Percentiles rank a stretch among this genome's conserved stretches.
Evolutionary conservation across 2,329 filamentous ascomycete species (phyloP).

Genomic region (Eutypella sp.): DNA sequence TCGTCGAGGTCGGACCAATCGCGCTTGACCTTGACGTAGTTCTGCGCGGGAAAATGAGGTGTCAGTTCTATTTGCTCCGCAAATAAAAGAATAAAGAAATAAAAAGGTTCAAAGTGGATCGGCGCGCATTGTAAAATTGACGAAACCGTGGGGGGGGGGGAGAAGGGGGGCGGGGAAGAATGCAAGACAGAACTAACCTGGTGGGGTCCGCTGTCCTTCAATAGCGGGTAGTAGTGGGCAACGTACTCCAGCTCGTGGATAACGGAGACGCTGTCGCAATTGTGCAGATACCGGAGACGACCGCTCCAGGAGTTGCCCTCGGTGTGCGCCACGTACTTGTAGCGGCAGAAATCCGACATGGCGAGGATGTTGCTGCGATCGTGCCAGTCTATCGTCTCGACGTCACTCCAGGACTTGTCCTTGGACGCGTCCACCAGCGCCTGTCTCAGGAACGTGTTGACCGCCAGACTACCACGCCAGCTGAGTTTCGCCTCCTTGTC

Average conservation of each 20-base stretch:
- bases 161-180: no score
- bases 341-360: constrained; percentile 23
- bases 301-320: constrained; percentile 27
- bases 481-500: constrained; percentile 21
- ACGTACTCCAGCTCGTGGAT: constrained; percentile 43
- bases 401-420: constrained; percentile 22
- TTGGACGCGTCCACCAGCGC: constrained; percentile 17
- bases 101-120: no score
- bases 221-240: constrained; percentile 42
- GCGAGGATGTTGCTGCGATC: constrained; percentile 15
- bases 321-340: constrained; percentile 21
- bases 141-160: no score
- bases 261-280: constrained; percentile 38
- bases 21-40: constrained; percentile 42
- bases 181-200: constrained; percentile 22
- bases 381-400: constrained; percentile 23
- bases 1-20: constrained; percentile 35
- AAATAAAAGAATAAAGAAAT: no score
- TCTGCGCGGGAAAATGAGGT: constrained; percentile 16
- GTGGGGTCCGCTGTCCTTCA: constrained; percentile 37
- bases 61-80: no score
- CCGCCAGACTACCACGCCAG: constrained; percentile 29
- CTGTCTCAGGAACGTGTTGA: constrained; percentile 19
- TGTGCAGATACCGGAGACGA: constrained; percentile 28
- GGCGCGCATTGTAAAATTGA: no score